A percentile compares a stretch with the other conserved stretches of the same genome.
phyloP scores from a whole-genome alignment of 352 stramenopile species.

The Phytophthora sp. region DNA sequence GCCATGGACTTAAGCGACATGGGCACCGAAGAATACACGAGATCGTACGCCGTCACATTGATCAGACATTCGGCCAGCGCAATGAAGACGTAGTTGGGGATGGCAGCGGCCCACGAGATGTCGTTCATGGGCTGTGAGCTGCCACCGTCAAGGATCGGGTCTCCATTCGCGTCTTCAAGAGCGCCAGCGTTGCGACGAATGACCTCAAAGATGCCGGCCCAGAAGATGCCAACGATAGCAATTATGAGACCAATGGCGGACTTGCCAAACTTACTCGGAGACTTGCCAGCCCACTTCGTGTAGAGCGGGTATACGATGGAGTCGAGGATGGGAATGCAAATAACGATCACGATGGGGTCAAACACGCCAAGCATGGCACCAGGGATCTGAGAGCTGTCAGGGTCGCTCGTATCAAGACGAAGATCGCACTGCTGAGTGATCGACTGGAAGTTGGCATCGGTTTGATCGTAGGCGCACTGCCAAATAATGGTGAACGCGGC shows the following conservation, averaged over 20 bases:
- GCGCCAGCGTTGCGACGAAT: constrained; percentile 55
- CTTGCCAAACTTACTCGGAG: constrained; percentile 46
- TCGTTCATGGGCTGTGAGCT: constrained; percentile 62
- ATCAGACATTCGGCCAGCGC: constrained; percentile 63
- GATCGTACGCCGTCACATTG: constrained; percentile 66
- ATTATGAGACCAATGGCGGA: constrained; percentile 27
- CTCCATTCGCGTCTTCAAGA: constrained; percentile 35
- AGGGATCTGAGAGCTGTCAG: constrained; percentile 54
- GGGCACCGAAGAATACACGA: constrained; percentile 66
- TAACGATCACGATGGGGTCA: constrained; percentile 50
- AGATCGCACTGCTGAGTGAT: constrained; percentile 76
- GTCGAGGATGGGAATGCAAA: constrained; percentile 47
- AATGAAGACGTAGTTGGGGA: constrained; percentile 68
- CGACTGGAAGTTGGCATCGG: constrained; percentile 71
- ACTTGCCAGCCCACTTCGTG: constrained; percentile 31
- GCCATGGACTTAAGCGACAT: constrained; percentile 57
- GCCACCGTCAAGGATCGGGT: constrained; percentile 46
- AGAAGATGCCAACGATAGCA: constrained; percentile 43
- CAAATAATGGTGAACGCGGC: constrained; percentile 67
- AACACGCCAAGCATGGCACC: constrained; percentile 60
- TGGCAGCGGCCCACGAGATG: constrained; percentile 53
- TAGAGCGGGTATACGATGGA: constrained; percentile 46
- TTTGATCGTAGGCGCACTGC: constrained; percentile 70
- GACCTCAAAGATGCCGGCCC: constrained; percentile 54
- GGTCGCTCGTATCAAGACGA: constrained; percentile 43